Percentiles rank a stretch among this genome's conserved stretches.
phyloP scores from a whole-genome alignment of 306 rosid genomes.

The Cicer chorassanicum region DNA sequence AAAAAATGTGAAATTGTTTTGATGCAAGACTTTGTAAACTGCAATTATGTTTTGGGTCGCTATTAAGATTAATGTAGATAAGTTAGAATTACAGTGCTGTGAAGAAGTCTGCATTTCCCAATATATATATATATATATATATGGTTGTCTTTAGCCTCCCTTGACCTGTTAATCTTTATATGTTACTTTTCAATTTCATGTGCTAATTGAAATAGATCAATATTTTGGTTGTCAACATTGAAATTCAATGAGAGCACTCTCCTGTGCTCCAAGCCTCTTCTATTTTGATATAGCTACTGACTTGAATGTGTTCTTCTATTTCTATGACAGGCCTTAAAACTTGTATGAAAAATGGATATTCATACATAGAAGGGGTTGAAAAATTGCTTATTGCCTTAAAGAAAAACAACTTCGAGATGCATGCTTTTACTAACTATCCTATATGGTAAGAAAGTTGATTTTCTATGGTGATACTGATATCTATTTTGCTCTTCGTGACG shows the following conservation, averaged over 20 bases:
- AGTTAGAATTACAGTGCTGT: neutral
- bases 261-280: neutral
- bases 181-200: neutral
- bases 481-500: conserved; percentile 26
- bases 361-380: conserved; percentile 75
- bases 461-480: conserved; percentile 41
- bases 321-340: conserved; percentile 73
- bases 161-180: neutral
- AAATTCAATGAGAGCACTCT: conserved; percentile 31
- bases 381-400: conserved; percentile 73
- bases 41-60: conserved; percentile 1
- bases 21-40: neutral
- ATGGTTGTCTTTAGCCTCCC: conserved; percentile 22
- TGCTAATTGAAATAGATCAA: conserved; percentile 13
- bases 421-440: conserved; percentile 96
- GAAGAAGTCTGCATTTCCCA: neutral
- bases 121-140: neutral
- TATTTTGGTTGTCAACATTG: conserved; percentile 25
- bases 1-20: neutral
- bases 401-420: conserved; percentile 81
- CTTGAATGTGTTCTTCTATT: conserved; percentile 36
- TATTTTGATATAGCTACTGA: conserved; percentile 38
- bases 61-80: conserved; percentile 6
- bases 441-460: conserved; percentile 61
- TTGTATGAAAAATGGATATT: conserved; percentile 80